Percentiles rank a stretch among this genome's conserved stretches.
Evolutionary conservation across 2,329 filamentous ascomycete species (phyloP).

Genomic region (Aspergillus intermedius): DNA sequence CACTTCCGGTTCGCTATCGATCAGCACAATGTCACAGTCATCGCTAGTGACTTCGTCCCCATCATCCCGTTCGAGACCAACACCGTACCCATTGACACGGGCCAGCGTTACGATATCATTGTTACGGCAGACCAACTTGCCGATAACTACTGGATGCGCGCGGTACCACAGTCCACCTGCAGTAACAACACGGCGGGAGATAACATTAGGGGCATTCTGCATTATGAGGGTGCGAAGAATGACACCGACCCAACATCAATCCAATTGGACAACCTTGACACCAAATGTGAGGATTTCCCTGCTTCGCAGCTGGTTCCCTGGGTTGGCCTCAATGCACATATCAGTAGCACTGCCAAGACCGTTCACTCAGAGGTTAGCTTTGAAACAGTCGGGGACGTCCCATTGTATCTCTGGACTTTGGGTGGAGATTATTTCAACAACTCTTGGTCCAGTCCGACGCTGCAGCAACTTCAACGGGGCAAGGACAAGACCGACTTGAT

Average conservation of each 20-base stretch:
- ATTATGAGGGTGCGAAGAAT: constrained; percentile 29
- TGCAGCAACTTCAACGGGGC: constrained; percentile 17
- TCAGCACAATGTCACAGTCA: constrained; percentile 52
- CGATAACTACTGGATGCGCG: constrained; percentile 37
- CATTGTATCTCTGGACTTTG: constrained; percentile 27
- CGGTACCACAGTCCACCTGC: constrained; percentile 39
- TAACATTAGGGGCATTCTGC: constrained; percentile 47
- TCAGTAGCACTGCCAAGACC: constrained; percentile 11
- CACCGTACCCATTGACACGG: constrained; percentile 5
- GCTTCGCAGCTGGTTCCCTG: too few relatives aligned
- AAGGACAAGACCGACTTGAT: constrained; percentile 8
- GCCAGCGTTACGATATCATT: constrained; percentile 36
- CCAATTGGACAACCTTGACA: constrained; percentile 8
- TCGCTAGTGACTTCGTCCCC: constrained; percentile 54
- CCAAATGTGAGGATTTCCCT: too few relatives aligned
- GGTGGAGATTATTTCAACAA: constrained; percentile 27
- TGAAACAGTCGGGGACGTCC: constrained; percentile 12
- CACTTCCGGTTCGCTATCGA: constrained; percentile 42
- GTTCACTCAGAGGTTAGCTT: constrained; percentile 6
- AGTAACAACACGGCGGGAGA: constrained; percentile 33
- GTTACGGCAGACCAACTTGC: constrained; percentile 21
- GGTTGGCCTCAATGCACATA: constrained; percentile 4
- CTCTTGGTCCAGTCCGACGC: constrained; percentile 25
- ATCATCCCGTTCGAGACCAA: constrained; percentile 49
- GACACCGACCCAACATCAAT: constrained; percentile 19